Conservation (phyloP, 1,139 yeast species). For the Chernovozyma aurita region DNA sequence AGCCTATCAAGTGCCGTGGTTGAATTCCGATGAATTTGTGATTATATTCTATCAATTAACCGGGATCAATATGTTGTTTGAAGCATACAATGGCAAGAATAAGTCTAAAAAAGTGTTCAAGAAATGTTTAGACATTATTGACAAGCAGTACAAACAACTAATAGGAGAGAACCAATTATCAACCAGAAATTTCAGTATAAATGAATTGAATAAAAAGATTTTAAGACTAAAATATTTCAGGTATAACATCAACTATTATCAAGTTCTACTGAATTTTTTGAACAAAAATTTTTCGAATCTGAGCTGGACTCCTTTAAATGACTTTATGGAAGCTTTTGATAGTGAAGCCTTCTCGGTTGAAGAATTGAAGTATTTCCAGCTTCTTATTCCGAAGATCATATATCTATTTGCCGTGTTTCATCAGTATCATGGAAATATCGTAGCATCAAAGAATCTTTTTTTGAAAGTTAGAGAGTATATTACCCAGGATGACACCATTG, state of each 20-base stretch:
- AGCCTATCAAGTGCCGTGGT: slow-evolving; percentile 27
- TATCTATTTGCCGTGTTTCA: slow-evolving; percentile 35
- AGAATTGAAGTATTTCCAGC: slow-evolving; percentile 28
- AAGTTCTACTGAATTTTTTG: slow-evolving; percentile 29
- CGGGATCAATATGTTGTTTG: slow-evolving; percentile 32
- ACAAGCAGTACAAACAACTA: slow-evolving; percentile 21
- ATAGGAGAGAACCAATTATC: slow-evolving; percentile 7
- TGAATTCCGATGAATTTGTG: slow-evolving; percentile 38
- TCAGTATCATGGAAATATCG: slow-evolving; percentile 32
- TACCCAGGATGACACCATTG: not conserved
- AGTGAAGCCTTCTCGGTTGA: slow-evolving; percentile 25
- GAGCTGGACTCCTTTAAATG: slow-evolving; percentile 19
- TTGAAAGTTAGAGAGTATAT: slow-evolving; percentile 20
- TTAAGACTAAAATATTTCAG: slow-evolving; percentile 21
- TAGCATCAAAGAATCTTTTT: slow-evolving; percentile 35
- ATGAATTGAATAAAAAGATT: slow-evolving; percentile 16
- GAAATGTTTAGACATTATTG: slow-evolving; percentile 28
- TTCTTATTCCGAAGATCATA: slow-evolving; percentile 28
- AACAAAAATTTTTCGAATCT: slow-evolving; percentile 17
- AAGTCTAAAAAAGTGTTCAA: slow-evolving; percentile 32
- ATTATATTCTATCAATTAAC: slow-evolving; percentile 35
- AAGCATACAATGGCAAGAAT: slow-evolving; percentile 26
- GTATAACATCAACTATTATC: slow-evolving; percentile 26
- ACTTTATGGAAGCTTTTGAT: slow-evolving; percentile 31
- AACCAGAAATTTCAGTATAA: slow-evolving; percentile 14